Evolutionary conservation across 805 yeast species (phyloP), one percentile per base, ranked within the genome.

Genomic region (Kuraishia piskuri): DNA sequence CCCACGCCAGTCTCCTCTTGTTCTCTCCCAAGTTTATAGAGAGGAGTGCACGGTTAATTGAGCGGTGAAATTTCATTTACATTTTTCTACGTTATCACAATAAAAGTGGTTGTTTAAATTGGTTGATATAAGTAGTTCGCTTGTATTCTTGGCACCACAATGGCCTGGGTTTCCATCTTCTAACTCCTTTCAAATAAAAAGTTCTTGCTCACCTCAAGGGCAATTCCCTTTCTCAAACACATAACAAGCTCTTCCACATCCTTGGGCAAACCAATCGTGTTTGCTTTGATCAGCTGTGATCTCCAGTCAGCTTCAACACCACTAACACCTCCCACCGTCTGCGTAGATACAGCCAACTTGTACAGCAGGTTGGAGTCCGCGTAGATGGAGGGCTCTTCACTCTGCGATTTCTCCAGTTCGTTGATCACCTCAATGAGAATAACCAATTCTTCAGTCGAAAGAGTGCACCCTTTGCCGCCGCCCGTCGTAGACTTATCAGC

Each of bases 171-270:
- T 31, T 31, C 40, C 47, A 45, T 22, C 22, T n/a, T n/a, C n/a
- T n/a, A 22, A 45, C 44, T 26, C 22, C n/a, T 25, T 26, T 45
- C 37, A n/a, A 23, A n/a, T 21, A 66, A 51, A 51, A 68, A 68
- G 22, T 58, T 58, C 52, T 61, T 58, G 49, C 69, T 61, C 19
- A 67, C 56, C 51, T 65, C 68, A 49, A 59, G 54, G 25, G 66
- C 57, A 12, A 68, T 58, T 10, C 57, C 54, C 45, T 59, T 53
- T 52, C 72, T 57, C 25, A 64, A 52, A 10, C 54, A 26, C 46
- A 58, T 21, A 2, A 68, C 47, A 23, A 66, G 50, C 6, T 46
- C 52, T 5, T 23, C 20, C 1, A 62, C 48, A 10, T 44, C 50
- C 2, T 23, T 49, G 2, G 66, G 64, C 7, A 60, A 20, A 17